Evolutionary conservation across 2,329 filamentous ascomycete species (phyloP), one percentile per base, ranked within the genome.

Genomic region (Podosphaera xanthii): DNA sequence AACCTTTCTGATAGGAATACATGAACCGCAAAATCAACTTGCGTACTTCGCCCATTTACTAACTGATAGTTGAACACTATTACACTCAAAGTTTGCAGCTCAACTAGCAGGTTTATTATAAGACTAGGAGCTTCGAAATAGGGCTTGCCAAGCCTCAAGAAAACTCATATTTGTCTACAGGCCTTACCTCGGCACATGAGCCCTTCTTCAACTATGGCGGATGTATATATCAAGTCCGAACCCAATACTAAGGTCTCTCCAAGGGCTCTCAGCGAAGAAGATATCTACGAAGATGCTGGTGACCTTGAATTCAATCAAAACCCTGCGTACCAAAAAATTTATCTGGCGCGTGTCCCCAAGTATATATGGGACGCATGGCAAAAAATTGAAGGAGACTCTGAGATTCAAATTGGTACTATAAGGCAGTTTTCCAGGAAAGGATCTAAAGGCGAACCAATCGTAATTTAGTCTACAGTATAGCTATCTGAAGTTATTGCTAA

Each of bases 301-400:
- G 81, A 84, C 62, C 69, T 84, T 22, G 80, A 83, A 59, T 83
- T 84, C 67, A 70, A 70, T 56, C 62, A 62, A 48, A 64, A 68
- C 38, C 63, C 64, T 6, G 61, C 61, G 4, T 68, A 63, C 36
- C 73, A 77, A 64, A 70, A 69, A 58, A 68, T 80, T 36, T 94
- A 87, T 74, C 76, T 94, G 57, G 83, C 86, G 58, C 84, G 87
- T 63, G 76, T 94, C 50, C 88, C 89, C 30, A 81, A 82, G 63
- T 84, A 86, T 68, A 76, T 94, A 60, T 92, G 87, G 82, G 80
- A 91, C 64, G 78, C 83, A 52, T 94, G 89, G 86, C 73, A 74
- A 35, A 77, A 82, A 64, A 72, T 94, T 12, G 83, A 87, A 65
- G 86, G 91, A 62, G 84, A 94, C 64, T 83, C 84, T 60, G 85